Conservation (phyloP, 306 rosid species). For the Cicer cuneatum region DNA sequence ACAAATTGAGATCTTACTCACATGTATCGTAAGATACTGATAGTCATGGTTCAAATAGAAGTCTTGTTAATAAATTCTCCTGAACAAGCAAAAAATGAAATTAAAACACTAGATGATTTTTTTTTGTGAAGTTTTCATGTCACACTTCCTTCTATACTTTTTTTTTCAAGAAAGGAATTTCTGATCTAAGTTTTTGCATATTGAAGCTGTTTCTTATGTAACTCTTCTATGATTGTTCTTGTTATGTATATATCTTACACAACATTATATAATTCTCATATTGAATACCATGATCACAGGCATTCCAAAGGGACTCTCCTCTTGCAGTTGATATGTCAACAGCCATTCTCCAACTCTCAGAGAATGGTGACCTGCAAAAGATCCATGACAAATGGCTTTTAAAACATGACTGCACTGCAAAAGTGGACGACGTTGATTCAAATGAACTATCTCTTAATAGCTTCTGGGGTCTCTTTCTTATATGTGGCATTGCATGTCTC, state of each 20-base stretch:
- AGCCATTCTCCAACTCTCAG: slow-evolving; percentile 96
- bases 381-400: slow-evolving; percentile 86
- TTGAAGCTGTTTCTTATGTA: neutral
- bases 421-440: slow-evolving; percentile 44
- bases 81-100: no score
- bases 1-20: no score
- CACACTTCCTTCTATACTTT: no score
- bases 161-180: neutral
- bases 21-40: no score
- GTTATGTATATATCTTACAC: neutral
- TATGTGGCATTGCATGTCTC: slow-evolving; percentile 71
- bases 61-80: neutral
- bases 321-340: slow-evolving; percentile 92
- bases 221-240: slow-evolving; percentile 12
- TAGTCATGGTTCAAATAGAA: neutral
- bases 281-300: slow-evolving; percentile 58
- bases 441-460: slow-evolving; percentile 66
- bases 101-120: no score
- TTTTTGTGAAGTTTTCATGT: no score
- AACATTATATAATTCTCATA: slow-evolving; percentile 22
- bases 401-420: slow-evolving; percentile 52
- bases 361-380: slow-evolving; percentile 95
- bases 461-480: slow-evolving; percentile 95
- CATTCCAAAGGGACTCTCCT: slow-evolving; percentile 95
- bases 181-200: neutral